Evolutionary conservation across 2,329 filamentous ascomycete species (phyloP).

Genomic region (Fusarium sacchari): DNA sequence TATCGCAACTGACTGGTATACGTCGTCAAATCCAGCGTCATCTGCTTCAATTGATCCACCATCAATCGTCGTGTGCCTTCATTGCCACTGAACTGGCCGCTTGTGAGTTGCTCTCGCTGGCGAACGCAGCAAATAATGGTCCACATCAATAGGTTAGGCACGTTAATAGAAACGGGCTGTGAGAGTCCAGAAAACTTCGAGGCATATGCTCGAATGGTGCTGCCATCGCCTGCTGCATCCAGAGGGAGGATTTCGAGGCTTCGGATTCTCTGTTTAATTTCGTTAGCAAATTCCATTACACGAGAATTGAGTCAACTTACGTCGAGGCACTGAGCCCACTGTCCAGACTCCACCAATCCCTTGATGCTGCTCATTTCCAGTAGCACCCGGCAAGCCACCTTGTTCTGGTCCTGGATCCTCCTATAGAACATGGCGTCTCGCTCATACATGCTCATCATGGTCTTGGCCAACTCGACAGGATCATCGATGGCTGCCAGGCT

Average conservation of each 20-base stretch:
- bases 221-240: conserved; percentile 77
- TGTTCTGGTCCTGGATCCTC: conserved; percentile 66
- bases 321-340: conserved; percentile 68
- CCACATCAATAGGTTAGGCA: conserved; percentile 94
- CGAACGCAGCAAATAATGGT: conserved; percentile 86
- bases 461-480: conserved; percentile 67
- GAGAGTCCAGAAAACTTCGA: conserved; percentile 83
- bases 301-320: conserved; percentile 54
- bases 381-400: conserved; percentile 65
- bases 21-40: conserved; percentile 89
- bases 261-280: conserved; percentile 70
- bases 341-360: conserved; percentile 61
- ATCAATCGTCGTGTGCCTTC: conserved; percentile 71
- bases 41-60: conserved; percentile 77
- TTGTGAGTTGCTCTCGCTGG: conserved; percentile 76
- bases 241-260: conserved; percentile 83
- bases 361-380: conserved; percentile 71
- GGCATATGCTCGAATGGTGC: conserved; percentile 80
- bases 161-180: conserved; percentile 84
- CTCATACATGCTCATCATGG: conserved; percentile 73
- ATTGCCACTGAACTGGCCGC: conserved; percentile 78
- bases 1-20: conserved; percentile 95
- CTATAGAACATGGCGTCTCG: conserved; percentile 69
- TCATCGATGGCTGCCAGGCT: conserved; percentile 69
- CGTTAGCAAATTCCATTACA: conserved; percentile 24